Evolutionary conservation across 352 stramenopile genomes (phyloP), one percentile per base, ranked within the genome.

Genomic region (Peronospora farinosa): DNA sequence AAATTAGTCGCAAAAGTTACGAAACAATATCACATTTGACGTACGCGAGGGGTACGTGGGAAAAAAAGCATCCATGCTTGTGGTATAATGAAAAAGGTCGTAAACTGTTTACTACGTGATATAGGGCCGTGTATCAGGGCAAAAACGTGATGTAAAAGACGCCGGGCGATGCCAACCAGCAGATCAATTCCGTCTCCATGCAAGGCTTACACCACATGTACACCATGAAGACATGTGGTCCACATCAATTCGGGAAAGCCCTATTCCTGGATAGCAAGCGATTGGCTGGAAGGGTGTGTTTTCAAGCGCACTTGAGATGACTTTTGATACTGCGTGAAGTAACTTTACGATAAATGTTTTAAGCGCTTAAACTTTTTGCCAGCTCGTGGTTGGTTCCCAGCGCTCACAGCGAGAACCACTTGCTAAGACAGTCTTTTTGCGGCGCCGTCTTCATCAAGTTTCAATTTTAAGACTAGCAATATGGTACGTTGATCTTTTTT

Each of bases 391-490:
- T 69, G 61, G 63, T 64, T 65, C 50, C 60, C 47, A 71, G 51
- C 60, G 51, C 55, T 56, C 40, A 36, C 37, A 41, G 32, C 47
- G 17, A 38, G 44, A 52, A 51, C 41, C 42, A 21, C 27, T 41
- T n/a, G 37, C 44, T 32, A 19, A 37, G 33, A 53, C 73, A 85
- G 68, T 88, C 74, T 78, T 75, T 73, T 84, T 88, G 74, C 74
- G 70, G 71, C 73, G 62, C 63, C 65, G 74, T 80, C 75, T 85
- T 68, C 69, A 78, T 78, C 74, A 90, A 87, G 71, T 85, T 85
- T 83, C 71, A 83, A 83, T 84, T 84, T 80, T 80, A 85, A 86
- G 74, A 75, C 69, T 77, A 65, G 64, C 78, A 90, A 84, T 73
- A 89, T 90, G 78, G 78, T 90, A 86, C 60, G 78, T 75, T 40